Conservation (phyloP, 2,329 filamentous ascomycete species). For the Clarireedia hainanense region DNA sequence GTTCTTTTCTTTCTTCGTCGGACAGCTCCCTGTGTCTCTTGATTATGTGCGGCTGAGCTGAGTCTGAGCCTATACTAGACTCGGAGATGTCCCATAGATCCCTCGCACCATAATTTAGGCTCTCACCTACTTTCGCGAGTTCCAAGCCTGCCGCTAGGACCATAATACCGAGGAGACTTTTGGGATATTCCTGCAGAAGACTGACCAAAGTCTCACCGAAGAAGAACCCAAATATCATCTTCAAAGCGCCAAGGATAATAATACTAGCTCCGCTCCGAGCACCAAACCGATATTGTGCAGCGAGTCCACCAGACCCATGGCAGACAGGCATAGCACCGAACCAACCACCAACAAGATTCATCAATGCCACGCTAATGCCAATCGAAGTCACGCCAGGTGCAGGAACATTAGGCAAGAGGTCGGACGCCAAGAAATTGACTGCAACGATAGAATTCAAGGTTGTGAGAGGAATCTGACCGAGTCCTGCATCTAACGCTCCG, state of each 20-base stretch:
- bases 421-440: conserved; percentile 68
- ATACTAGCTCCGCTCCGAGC: conserved; percentile 81
- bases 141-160: conserved; percentile 86
- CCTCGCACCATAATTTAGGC: conserved; percentile 63
- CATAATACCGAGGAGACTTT: conserved; percentile 73
- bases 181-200: conserved; percentile 66
- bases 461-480: conserved; percentile 85
- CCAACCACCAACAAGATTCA: conserved; percentile 83
- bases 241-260: conserved; percentile 68
- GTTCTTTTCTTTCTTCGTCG: conserved; percentile 61
- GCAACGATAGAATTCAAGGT: conserved; percentile 90
- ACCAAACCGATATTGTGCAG: conserved; percentile 86
- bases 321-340: conserved; percentile 95
- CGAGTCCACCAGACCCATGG: conserved; percentile 84
- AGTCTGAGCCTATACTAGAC: conserved; percentile 28
- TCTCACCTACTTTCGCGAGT: conserved; percentile 76
- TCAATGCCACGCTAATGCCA: conserved; percentile 70
- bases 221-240: conserved; percentile 67
- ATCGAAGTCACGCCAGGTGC: conserved; percentile 67
- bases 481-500: conserved; percentile 45
- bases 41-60: conserved; percentile 11
- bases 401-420: conserved; percentile 63
- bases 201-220: conserved; percentile 68
- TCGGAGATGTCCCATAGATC: conserved; percentile 52
- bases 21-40: conserved; percentile 46